Evolutionary conservation across 2,329 filamentous ascomycete genomes (phyloP), one percentile per base, ranked within the genome.

Genomic region (Fusarium subtropicale): DNA sequence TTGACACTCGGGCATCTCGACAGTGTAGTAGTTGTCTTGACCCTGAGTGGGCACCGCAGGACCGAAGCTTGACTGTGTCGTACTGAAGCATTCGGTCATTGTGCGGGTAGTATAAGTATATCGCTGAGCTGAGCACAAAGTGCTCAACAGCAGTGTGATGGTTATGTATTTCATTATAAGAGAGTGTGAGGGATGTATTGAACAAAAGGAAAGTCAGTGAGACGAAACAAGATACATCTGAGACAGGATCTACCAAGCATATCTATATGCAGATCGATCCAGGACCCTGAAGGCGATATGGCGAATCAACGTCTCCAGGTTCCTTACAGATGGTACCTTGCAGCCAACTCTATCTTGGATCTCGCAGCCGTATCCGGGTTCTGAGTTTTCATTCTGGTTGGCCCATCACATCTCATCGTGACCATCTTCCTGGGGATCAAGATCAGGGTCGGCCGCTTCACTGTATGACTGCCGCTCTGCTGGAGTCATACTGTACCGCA

Each of bases 31-130:
- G 22, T 60, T 64, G 52, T 74, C 71, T 15, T 52, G 13, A 4
- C 73, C 73, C 47, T 71, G 68, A 7, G 71, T 74, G 4, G 73
- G 73, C 15, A 55, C 57, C 13, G 72, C 64, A 5, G 57, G 72
- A 6, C 72, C 72, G 26, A 74, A 74, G 55, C 57, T 65, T 18
- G 69, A 26, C 33, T 73, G 72, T 22, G 68, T 72, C 12, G 61
- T 60, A 44, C 64, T 74, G 59, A 73, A 74, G 50, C 72, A 74
- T 44, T 74, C 66, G 39, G 72, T 73, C 54, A 74, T 62, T 3
- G 66, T 74, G 22, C 59, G 55, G 12, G 72, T 73, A 24, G 72
- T 71, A 38, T 74, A 74, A 52, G 67, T 74, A 42, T 74, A 74
- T 58, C 67, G 68, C 46, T 65, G 66, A 36, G 59, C 34, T 26